Conservation (phyloP, 2,329 filamentous ascomycete genomes). For the Phialophora macrospora region DNA sequence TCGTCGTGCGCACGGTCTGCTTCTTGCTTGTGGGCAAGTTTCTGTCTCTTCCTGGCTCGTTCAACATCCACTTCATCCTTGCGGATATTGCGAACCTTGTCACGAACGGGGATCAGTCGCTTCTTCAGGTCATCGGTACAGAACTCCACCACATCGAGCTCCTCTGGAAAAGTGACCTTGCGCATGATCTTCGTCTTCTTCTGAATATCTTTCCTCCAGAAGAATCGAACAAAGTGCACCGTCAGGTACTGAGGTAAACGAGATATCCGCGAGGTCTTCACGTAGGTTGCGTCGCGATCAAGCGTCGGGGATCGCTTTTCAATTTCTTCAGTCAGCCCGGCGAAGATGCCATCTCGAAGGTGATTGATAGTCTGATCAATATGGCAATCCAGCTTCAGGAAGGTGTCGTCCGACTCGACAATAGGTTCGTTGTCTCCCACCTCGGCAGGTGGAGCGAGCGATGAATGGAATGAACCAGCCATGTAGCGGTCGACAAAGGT, state of each 20-base stretch:
- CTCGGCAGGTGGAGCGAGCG: constrained; percentile 76
- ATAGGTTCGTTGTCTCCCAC: constrained; percentile 74
- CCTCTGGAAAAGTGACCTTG: constrained; percentile 94
- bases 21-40: constrained; percentile 65
- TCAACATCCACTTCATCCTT: constrained; percentile 96
- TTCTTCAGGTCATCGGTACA: constrained; percentile 88
- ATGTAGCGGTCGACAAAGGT: constrained; percentile 93
- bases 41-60: constrained; percentile 88
- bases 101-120: constrained; percentile 85
- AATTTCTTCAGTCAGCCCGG: constrained; percentile 82
- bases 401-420: constrained; percentile 70
- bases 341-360: constrained; percentile 82
- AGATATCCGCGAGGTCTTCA: constrained; percentile 86
- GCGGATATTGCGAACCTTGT: constrained; percentile 91
- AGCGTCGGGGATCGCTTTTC: constrained; percentile 85
- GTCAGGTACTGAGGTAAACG: constrained; percentile 93
- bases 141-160: constrained; percentile 91
- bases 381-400: constrained; percentile 95
- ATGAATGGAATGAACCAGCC: constrained; percentile 77
- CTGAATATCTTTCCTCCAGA: constrained; percentile 92
- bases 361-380: constrained; percentile 89
- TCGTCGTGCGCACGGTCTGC: constrained; percentile 55
- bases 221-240: constrained; percentile 97
- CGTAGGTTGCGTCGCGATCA: constrained; percentile 80
- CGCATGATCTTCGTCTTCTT: constrained; percentile 99